phyloP scores from a whole-genome alignment of 2,329 filamentous ascomycete species.

The Fusarium paranaense region DNA sequence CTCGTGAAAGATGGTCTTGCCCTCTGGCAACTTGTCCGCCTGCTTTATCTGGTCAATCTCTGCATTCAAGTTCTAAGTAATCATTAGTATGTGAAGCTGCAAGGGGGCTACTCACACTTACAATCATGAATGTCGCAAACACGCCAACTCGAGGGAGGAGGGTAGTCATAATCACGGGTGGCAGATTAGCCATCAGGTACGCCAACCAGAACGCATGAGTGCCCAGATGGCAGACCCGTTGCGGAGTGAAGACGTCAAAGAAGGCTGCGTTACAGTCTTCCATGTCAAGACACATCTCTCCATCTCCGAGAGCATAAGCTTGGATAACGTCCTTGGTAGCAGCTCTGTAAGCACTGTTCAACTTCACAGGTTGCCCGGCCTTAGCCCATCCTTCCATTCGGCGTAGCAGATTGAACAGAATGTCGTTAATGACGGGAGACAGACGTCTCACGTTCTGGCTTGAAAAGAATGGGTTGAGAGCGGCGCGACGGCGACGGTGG shows the following conservation, averaged over 20 bases:
- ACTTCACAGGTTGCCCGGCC: background rate
- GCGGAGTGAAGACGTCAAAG: constrained; percentile 37
- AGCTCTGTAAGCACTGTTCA: constrained; percentile 20
- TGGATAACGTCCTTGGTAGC: constrained; percentile 38
- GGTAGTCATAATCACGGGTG: constrained; percentile 32
- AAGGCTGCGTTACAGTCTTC: constrained; percentile 45
- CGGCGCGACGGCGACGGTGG: constrained; percentile 33
- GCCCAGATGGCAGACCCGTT: constrained; percentile 31
- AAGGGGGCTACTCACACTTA: background rate
- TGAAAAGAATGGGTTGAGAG: constrained; percentile 42
- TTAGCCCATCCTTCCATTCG: constrained; percentile 23
- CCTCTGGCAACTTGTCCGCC: constrained; percentile 8
- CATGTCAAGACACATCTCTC: constrained; percentile 44
- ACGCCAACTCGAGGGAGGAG: constrained; percentile 24
- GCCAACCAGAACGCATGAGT: constrained; percentile 40
- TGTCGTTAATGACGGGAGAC: constrained; percentile 22
- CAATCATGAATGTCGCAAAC: constrained; percentile 12
- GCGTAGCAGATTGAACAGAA: constrained; percentile 3
- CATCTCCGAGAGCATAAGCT: constrained; percentile 35
- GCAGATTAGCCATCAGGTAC: constrained; percentile 29
- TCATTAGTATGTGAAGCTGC: background rate
- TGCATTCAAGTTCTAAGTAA: constrained; percentile 3
- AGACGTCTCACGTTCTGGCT: constrained; percentile 28
- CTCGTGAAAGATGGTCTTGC: constrained; percentile 48
- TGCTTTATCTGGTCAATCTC: constrained; percentile 22